A percentile compares a stretch with the other conserved stretches of the same genome.
These are phyloP conservation scores for Aspergillus ellipticus DNA, from an alignment of 495 filamentous ascomycete genomes.

Conservation along the genomic window DNA sequence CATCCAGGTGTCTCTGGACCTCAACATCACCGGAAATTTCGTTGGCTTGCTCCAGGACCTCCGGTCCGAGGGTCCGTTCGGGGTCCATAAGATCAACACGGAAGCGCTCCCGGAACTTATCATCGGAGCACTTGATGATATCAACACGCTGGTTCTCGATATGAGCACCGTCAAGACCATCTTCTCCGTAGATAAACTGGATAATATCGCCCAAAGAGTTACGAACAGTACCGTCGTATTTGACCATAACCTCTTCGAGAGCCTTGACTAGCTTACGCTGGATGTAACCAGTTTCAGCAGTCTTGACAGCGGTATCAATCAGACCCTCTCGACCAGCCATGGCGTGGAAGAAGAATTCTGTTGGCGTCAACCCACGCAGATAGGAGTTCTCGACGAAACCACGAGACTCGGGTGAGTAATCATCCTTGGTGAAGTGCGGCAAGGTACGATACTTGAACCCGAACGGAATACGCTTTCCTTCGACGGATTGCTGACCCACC, in stretches of 20 bases:
- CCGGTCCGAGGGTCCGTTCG: slow-evolving; percentile 55
- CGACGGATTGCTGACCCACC: slow-evolving; percentile 95
- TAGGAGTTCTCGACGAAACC: slow-evolving; percentile 99
- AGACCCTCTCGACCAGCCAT: slow-evolving; percentile 99
- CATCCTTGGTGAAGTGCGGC: slow-evolving; percentile 98
- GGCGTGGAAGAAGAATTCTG: slow-evolving; percentile 99
- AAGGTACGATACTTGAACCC: slow-evolving; percentile 98
- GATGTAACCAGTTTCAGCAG: slow-evolving; percentile 98
- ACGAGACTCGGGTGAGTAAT: slow-evolving; percentile 94
- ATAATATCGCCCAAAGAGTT: slow-evolving; percentile 97
- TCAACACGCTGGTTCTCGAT: slow-evolving; percentile 93
- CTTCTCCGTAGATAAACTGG: slow-evolving; percentile 96
- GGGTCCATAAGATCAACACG: slow-evolving; percentile 95
- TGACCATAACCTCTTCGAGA: slow-evolving; percentile 93
- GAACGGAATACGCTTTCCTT: slow-evolving; percentile 98
- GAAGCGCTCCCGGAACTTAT: slow-evolving; percentile 71
- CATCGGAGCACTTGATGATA: slow-evolving; percentile 69
- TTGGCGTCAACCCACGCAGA: slow-evolving; percentile 88
- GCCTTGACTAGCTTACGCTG: slow-evolving; percentile 98
- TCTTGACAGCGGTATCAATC: slow-evolving; percentile 99
- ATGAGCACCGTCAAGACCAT: slow-evolving; percentile 83
- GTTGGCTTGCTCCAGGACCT: slow-evolving; percentile 77
- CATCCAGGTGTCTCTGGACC: slow-evolving; percentile 79
- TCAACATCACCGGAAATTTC: slow-evolving; percentile 83
- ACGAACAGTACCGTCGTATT: slow-evolving; percentile 95